Evolutionary conservation across 108 stramenopile genomes (phyloP), one percentile per base, ranked within the genome.

Genomic region (Nitzschia sp.): DNA sequence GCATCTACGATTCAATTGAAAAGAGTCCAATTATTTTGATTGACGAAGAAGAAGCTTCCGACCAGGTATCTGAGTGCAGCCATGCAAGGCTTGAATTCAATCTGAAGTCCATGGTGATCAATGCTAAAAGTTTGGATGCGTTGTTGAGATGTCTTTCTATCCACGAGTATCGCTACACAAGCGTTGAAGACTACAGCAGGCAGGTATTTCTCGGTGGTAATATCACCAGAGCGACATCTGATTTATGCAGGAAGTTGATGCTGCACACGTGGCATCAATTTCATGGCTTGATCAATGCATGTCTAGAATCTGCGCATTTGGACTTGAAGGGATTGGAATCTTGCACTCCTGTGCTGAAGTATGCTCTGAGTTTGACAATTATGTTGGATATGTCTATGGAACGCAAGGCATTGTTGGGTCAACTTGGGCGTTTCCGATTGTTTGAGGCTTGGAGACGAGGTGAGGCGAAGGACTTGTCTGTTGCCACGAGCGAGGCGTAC

Each of bases 1-100:
- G 59, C 9, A 81, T 93, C 12, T 96, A 92, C 65, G 91, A 92
- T 43, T 80, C 84, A 7, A 90, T 96, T 41, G 86, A 88, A 63
- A 52, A 74, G 15, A 69, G 82, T 63, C 86, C 87, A 0, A 94
- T 95, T 37, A 62, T 63, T 7, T 8, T 50, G 14, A 44, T 40
- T 26, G 75, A 68, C 2, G 67, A 70, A 68, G 58, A 15, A 7
- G 48, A 50, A 9, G 46, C 10, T 26, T 43, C 9, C 46, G 57
- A 29, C 17, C 9, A 6, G 11, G 22, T 11, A 6, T 21, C 67
- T 48, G 58, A 14, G 24, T n/a, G 7, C 25, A n/a, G 22, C 15
- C 41, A 37, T 37, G 43, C 55, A 51, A 20, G 56, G 19, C 21
- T 68, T 11, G 21, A 67, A 8, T 37, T 41, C 14, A 39, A 29